Percentiles rank a stretch among this genome's conserved stretches.
Evolutionary conservation across 2,329 filamentous ascomycete species (phyloP).

Genomic region (Purpureocillium takamizusanense): DNA sequence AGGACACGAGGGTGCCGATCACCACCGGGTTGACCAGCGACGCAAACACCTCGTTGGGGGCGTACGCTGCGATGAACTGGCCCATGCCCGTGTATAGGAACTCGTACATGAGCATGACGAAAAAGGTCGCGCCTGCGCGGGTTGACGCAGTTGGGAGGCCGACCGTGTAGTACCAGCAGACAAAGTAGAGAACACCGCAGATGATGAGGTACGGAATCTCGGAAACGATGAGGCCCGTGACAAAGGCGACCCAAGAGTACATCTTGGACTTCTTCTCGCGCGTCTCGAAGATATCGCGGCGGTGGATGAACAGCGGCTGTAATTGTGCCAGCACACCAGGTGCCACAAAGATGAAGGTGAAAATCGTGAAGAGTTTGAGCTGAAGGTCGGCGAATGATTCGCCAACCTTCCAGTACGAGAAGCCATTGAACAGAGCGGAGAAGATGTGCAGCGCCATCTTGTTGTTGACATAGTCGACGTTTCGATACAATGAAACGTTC

Average conservation of each 20-base stretch:
- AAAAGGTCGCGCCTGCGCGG: slow-evolving; percentile 42
- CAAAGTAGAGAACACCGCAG: slow-evolving; percentile 37
- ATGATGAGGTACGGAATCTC: slow-evolving; percentile 36
- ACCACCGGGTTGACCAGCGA: slow-evolving; percentile 47
- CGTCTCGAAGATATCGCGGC: slow-evolving; percentile 47
- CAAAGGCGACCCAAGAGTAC: slow-evolving; percentile 51
- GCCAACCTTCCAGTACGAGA: slow-evolving; percentile 52
- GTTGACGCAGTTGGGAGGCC: slow-evolving; percentile 35
- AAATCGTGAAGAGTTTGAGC: slow-evolving; percentile 48
- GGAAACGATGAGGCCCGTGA: slow-evolving; percentile 39
- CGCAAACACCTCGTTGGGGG: slow-evolving; percentile 52
- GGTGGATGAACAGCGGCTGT: slow-evolving; percentile 48
- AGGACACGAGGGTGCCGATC: slow-evolving; percentile 52
- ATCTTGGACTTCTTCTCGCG: slow-evolving; percentile 54
- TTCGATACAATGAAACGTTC: slow-evolving; percentile 55
- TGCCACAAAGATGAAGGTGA: slow-evolving; percentile 55
- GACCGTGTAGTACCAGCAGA: slow-evolving; percentile 50
- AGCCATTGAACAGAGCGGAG: slow-evolving; percentile 50
- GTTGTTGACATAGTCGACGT: slow-evolving; percentile 57
- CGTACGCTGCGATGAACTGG: slow-evolving; percentile 54
- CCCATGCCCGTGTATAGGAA: slow-evolving; percentile 53
- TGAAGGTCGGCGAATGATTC: slow-evolving; percentile 41
- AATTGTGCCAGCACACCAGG: slow-evolving; percentile 49
- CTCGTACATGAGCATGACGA: slow-evolving; percentile 50
- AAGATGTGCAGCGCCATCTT: slow-evolving; percentile 49